Conservation (phyloP, 352 stramenopile species). For the Pythium sp. region DNA sequence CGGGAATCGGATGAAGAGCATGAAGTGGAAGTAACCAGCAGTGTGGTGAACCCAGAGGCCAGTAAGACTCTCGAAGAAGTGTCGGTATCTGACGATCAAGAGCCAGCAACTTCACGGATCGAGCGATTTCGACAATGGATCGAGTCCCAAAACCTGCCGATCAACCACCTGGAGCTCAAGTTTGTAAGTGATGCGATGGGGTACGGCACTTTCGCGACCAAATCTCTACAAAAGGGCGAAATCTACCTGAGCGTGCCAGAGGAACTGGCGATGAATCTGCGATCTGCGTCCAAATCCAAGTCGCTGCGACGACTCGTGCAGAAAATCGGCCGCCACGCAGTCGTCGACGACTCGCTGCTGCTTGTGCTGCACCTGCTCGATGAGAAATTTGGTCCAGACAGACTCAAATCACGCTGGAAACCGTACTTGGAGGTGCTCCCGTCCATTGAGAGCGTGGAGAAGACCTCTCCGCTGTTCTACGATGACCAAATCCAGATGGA, state of each 20-base stretch:
- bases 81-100: not conserved
- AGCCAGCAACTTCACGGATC: constrained; percentile 12
- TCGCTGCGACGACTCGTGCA: constrained; percentile 37
- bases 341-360: constrained; percentile 44
- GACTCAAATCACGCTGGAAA: constrained; percentile 51
- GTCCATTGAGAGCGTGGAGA: constrained; percentile 16
- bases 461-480: constrained; percentile 55
- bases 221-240: constrained; percentile 48
- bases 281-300: constrained; percentile 46
- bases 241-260: constrained; percentile 82
- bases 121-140: constrained; percentile 52
- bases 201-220: constrained; percentile 64
- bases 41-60: not conserved
- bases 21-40: not conserved
- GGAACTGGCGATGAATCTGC: constrained; percentile 61
- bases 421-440: constrained; percentile 89
- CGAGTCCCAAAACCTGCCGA: constrained; percentile 23
- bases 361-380: constrained; percentile 82
- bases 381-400: constrained; percentile 65
- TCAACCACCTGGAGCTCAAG: constrained; percentile 56
- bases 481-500: constrained; percentile 42
- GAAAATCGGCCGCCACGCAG: constrained; percentile 14
- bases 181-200: constrained; percentile 52
- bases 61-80: not conserved
- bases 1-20: not conserved